Evolutionary conservation across 805 yeast species (phyloP).

Genomic region (Spathaspora sp.): DNA sequence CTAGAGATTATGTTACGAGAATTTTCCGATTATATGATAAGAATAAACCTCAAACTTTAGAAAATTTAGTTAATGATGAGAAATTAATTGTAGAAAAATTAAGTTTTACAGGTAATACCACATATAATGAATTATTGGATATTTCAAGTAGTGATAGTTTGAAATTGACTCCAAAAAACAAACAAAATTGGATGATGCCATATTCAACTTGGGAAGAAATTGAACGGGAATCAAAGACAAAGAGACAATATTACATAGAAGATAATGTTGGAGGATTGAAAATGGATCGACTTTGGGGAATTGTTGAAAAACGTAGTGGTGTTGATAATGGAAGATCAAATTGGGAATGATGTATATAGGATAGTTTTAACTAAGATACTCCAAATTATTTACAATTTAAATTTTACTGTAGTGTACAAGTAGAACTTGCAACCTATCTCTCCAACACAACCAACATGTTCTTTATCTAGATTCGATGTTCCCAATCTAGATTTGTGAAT

Average conservation of each 20-base stretch:
- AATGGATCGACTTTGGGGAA: constrained; percentile 84
- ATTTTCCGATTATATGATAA: constrained; percentile 68
- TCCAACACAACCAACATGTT: not conserved
- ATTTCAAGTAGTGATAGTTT: constrained; percentile 36
- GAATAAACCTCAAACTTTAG: constrained; percentile 60
- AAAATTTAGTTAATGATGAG: constrained; percentile 59
- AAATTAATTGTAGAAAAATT: constrained; percentile 65
- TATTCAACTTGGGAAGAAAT: constrained; percentile 38
- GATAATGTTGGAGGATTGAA: constrained; percentile 78
- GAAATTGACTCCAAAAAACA: constrained; percentile 31
- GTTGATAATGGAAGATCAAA: constrained; percentile 61
- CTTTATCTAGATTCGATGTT: too few relatives aligned
- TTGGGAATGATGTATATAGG: not conserved
- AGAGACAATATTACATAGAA: constrained; percentile 50
- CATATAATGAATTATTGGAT: constrained; percentile 58
- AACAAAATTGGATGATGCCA: constrained; percentile 34
- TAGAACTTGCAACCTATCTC: too few relatives aligned
- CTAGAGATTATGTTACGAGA: constrained; percentile 66
- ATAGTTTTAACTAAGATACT: not conserved
- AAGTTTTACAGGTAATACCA: constrained; percentile 60
- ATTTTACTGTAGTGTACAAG: too few relatives aligned
- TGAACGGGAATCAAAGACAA: constrained; percentile 29
- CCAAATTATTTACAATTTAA: too few relatives aligned
- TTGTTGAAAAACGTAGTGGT: constrained; percentile 66
- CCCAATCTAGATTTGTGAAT: too few relatives aligned